A percentile compares a stretch with the other conserved stretches of the same genome.
Conservation (phyloP, 1,139 yeast genomes). For the Blastobotrys capitulatus region DNA sequence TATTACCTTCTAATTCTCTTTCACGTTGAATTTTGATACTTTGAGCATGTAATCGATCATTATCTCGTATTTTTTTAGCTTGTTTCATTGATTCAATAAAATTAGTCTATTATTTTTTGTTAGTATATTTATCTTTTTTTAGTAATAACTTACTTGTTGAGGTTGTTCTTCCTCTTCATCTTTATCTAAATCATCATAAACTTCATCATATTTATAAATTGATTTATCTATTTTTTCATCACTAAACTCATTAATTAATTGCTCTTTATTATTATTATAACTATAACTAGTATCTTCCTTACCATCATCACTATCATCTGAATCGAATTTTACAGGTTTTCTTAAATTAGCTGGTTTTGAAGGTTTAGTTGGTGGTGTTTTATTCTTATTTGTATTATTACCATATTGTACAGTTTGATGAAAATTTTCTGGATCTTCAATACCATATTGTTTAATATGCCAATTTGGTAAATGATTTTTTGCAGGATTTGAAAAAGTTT, state of each 20-base stretch:
- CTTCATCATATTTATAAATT: conserved; percentile 36
- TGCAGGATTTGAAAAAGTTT: conserved; percentile 23
- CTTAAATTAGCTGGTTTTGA: conserved; percentile 3
- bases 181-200: conserved; percentile 36
- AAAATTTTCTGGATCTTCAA: not conserved
- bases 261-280: not conserved
- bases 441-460: conserved; percentile 55
- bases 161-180: conserved; percentile 20
- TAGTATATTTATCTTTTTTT: not conserved
- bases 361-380: conserved; percentile 5
- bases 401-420: not conserved
- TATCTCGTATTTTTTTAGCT: conserved; percentile 39
- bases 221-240: not conserved
- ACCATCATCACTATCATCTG: conserved; percentile 6
- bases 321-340: conserved; percentile 4
- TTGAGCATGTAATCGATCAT: conserved; percentile 36
- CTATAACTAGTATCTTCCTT: too few species aligned
- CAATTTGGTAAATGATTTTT: conserved; percentile 40
- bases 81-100: conserved; percentile 37
- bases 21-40: conserved; percentile 26
- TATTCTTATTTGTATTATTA: not conserved
- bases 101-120: not conserved
- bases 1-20: conserved; percentile 35
- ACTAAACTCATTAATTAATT: conserved; percentile 2
- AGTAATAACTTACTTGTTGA: conserved; percentile 15